Base-by-base conservation (phyloP, 257 asterid genomes). In the Cordia subcordata region DNA sequence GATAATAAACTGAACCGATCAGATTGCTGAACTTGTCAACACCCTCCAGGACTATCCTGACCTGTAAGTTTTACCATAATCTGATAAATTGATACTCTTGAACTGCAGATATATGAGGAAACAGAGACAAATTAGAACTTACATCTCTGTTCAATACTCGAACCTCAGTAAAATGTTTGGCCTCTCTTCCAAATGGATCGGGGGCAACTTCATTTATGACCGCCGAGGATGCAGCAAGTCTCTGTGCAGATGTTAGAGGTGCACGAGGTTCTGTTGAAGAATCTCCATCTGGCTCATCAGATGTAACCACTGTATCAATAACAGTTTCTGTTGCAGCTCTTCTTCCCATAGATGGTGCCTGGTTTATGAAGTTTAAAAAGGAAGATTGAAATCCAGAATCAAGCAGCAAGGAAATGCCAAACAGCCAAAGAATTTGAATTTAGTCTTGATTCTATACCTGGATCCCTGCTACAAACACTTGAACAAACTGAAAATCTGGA, bases 61-160 rank as follows among this genome's bases (percentile, higher is more conserved):
- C 96, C 99, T 93, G 94, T 33, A 74, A 62, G 60, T 49, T 58
- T 60, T 21, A 60, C 58, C 59, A 54, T 38, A 50, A 62, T 23
- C 63, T 53, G 45, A 51, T 47, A 42, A 33, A 10, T 12, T 13
- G 11, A 2, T 13, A 53, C 57, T 18, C 33, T 12, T 1, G 11
- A 53, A 42, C 47, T 27, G 21, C n/a, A 8, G 23, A 6, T n/a
- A 32, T 8, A 32, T 37, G 32, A 58, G 49, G 37, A 35, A 15
- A 60, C 0, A 15, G 35, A 40, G 42, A 35, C 14, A 38, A 42
- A 61, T 52, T 23, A 52, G 13, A 40, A 65, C 97, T 72, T 69
- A 93, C 99, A 64, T 93, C 94, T 89, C 97, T 85, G 70, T 87
- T 86, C 69, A 89, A 73, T 13, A 93, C 96, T 47, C 97, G 99